phyloP scores from a whole-genome alignment of 2,329 filamentous ascomycete species.

The Fusarium sp. region DNA sequence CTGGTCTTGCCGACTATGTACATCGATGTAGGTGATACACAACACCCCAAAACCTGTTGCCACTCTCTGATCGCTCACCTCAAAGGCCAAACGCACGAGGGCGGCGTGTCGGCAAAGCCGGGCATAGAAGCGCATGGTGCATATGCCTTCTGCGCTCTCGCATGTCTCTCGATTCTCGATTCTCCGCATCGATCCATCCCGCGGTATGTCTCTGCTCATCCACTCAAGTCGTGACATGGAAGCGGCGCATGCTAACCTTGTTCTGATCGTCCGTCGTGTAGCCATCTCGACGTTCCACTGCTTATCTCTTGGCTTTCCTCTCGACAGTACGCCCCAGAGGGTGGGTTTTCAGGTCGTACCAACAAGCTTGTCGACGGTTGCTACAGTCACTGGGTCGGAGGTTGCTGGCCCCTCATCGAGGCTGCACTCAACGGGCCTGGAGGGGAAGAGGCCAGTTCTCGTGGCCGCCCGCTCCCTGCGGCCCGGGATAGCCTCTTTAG shows the following conservation, averaged over 20 bases:
- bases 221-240: conserved; percentile 49
- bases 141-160: conserved; percentile 94
- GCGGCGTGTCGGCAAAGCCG: conserved; percentile 87
- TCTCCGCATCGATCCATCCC: conserved; percentile 79
- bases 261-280: conserved; percentile 51
- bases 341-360: conserved; percentile 90
- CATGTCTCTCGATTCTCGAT: conserved; percentile 86
- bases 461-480: conserved; percentile 47
- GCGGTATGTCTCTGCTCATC: conserved; percentile 63
- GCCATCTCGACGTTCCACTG: conserved; percentile 79
- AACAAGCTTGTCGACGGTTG: conserved; percentile 99
- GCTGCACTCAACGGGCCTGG: conserved; percentile 72
- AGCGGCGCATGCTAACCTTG: conserved; percentile 50
- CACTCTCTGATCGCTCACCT: conserved; percentile 36
- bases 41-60: conserved; percentile 23
- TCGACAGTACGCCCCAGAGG: conserved; percentile 89
- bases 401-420: conserved; percentile 92
- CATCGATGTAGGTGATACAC: conserved; percentile 72
- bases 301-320: conserved; percentile 90
- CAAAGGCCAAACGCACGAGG: conserved; percentile 90
- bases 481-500: conserved; percentile 72
- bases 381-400: conserved; percentile 97
- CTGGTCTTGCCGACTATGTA: conserved; percentile 82
- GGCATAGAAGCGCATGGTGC: conserved; percentile 94
- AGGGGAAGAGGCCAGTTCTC: conserved; percentile 45